phyloP scores from a whole-genome alignment of 2,329 filamentous ascomycete species.

The Cordyceps cateniannulata region DNA sequence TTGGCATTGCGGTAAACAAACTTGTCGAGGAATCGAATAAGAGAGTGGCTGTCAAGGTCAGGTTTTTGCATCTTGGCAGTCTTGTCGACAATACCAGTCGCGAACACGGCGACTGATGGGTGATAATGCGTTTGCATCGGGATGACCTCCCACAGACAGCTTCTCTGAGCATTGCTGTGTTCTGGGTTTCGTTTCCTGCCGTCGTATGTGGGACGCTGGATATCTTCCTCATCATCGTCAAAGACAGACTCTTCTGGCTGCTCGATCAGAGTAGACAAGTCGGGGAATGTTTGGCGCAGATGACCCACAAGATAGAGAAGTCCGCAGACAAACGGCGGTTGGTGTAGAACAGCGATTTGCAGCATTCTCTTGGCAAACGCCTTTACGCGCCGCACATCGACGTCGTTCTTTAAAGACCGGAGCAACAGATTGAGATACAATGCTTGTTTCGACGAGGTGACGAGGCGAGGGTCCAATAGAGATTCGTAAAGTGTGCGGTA shows the following conservation, averaged over 20 bases:
- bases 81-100: constrained; percentile 61
- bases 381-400: constrained; percentile 87
- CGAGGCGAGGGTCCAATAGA: constrained; percentile 78
- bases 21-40: constrained; percentile 94
- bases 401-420: constrained; percentile 78
- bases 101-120: constrained; percentile 83
- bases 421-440: constrained; percentile 91
- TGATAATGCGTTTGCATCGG: constrained; percentile 66
- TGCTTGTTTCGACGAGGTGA: constrained; percentile 88
- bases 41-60: constrained; percentile 80
- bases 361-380: constrained; percentile 92
- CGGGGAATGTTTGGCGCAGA: constrained; percentile 71
- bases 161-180: constrained; percentile 86
- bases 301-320: constrained; percentile 86
- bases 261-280: constrained; percentile 69
- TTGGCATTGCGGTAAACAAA: constrained; percentile 98
- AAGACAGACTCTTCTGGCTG: constrained; percentile 65
- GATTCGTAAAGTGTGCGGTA: constrained; percentile 96
- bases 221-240: constrained; percentile 59
- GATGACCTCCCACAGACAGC: constrained; percentile 82
- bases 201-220: constrained; percentile 56
- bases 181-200: constrained; percentile 86
- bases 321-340: constrained; percentile 87
- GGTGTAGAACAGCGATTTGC: constrained; percentile 80
- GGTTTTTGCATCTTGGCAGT: constrained; percentile 77